A percentile compares a stretch with the other conserved stretches of the same genome.
phyloP scores from a whole-genome alignment of 768 basidiomycete species.

The Auricularia cornea region DNA sequence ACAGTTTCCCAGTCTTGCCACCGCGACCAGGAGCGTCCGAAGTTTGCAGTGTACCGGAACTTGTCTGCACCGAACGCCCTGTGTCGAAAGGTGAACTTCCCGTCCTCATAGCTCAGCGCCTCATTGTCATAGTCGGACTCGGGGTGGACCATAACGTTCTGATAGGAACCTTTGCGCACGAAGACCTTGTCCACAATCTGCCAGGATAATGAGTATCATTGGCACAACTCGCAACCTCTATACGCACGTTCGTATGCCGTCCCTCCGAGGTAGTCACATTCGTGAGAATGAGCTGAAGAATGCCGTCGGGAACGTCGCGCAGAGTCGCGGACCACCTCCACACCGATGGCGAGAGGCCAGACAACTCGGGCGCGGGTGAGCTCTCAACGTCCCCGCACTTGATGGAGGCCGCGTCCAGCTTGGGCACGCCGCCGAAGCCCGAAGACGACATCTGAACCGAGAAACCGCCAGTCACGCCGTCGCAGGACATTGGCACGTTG shows the following conservation, averaged over 20 bases:
- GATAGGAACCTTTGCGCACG: conserved; percentile 63
- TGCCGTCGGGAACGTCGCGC: conserved; percentile 69
- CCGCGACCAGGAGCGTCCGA: conserved; percentile 72
- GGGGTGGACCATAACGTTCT: conserved; percentile 86
- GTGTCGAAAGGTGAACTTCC: conserved; percentile 71
- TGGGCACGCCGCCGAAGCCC: conserved; percentile 48
- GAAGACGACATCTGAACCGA: conserved; percentile 64
- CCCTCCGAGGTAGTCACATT: conserved; percentile 38
- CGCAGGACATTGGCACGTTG: conserved; percentile 67
- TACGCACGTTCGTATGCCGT: conserved; percentile 47
- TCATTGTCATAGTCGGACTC: conserved; percentile 62
- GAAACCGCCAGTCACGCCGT: conserved; percentile 53
- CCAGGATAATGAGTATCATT: conserved; percentile 9
- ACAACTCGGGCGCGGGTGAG: conserved; percentile 40
- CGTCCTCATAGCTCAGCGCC: conserved; percentile 44
- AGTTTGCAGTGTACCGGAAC: conserved; percentile 83
- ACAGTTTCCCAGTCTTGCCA: conserved; percentile 76
- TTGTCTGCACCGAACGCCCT: conserved; percentile 78
- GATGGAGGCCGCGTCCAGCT: conserved; percentile 35
- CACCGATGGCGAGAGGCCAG: conserved; percentile 46
- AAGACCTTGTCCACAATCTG: conserved; percentile 69
- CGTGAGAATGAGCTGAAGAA: conserved; percentile 62
- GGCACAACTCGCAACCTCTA: background rate
- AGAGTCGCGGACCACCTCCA: conserved; percentile 76
- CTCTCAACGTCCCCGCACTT: conserved; percentile 42